Conservation (phyloP, 2,329 filamentous ascomycete genomes). For the Orbilia javanica region DNA sequence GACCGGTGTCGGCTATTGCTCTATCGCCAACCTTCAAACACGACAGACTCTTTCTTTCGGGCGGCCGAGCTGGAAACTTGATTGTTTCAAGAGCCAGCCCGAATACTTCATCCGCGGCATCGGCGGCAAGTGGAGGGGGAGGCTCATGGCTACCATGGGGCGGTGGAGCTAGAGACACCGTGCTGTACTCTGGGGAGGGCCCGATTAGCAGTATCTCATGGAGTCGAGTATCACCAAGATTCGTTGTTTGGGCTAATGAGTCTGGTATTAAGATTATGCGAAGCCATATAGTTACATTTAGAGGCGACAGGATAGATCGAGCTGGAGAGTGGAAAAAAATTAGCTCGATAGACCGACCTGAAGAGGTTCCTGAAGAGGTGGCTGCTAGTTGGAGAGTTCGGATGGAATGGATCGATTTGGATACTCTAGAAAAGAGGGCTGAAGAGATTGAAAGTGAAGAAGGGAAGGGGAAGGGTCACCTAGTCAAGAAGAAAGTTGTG, state of each 20-base stretch:
- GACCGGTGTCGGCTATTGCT: constrained; percentile 90
- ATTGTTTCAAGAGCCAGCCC: constrained; percentile 90
- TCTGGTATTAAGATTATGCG: constrained; percentile 98
- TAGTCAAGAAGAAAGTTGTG: constrained; percentile 61
- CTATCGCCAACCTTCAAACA: constrained; percentile 95
- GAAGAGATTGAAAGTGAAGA: constrained; percentile 65
- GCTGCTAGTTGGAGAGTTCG: constrained; percentile 93
- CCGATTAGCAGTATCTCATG: constrained; percentile 92
- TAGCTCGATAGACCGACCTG: constrained; percentile 89
- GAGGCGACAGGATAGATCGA: constrained; percentile 59
- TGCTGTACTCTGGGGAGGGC: constrained; percentile 92
- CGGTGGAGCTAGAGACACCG: constrained; percentile 84
- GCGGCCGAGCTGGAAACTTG: constrained; percentile 86
- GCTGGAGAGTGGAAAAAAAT: constrained; percentile 92
- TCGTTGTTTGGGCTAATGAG: constrained; percentile 95
- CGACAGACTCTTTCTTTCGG: constrained; percentile 89
- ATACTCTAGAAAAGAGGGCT: constrained; percentile 80
- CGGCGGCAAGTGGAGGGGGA: constrained; percentile 80
- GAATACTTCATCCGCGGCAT: constrained; percentile 85
- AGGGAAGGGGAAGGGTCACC: constrained; percentile 62
- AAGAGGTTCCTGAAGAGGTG: constrained; percentile 94
- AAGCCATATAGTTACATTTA: constrained; percentile 70
- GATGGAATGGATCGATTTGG: constrained; percentile 92
- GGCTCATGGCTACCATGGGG: constrained; percentile 73
- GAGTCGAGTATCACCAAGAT: constrained; percentile 86